Percentiles rank a stretch among this genome's conserved stretches.
Evolutionary conservation across 1,139 yeast genomes (phyloP).

Genomic region (Saccharomyces pastorianus): DNA sequence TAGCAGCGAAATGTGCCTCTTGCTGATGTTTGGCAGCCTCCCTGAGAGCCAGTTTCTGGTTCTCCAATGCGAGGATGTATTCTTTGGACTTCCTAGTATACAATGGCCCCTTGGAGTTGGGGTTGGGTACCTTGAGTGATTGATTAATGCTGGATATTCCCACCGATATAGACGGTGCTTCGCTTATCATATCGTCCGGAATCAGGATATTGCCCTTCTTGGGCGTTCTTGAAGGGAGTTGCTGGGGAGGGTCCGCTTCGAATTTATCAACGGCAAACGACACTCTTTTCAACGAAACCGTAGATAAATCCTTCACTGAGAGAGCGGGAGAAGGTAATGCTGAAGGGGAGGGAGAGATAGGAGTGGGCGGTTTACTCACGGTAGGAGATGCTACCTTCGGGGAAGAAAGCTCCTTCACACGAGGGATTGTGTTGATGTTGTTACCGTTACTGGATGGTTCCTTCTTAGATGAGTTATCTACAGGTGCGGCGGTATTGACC

Average conservation of each 20-base stretch:
- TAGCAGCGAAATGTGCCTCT: slow-evolving; percentile 67
- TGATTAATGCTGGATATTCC: slow-evolving; percentile 41
- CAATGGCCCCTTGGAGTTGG: slow-evolving; percentile 13
- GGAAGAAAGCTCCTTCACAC: too few relatives aligned
- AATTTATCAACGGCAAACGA: slow-evolving; percentile 66
- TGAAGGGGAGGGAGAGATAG: slow-evolving; percentile 1
- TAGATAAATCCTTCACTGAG: slow-evolving; percentile 11
- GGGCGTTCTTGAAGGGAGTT: slow-evolving; percentile 83
- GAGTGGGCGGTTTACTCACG: not conserved
- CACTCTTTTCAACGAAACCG: slow-evolving; percentile 52
- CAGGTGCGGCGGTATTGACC: not conserved
- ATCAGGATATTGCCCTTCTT: slow-evolving; percentile 70
- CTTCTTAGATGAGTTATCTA: too few relatives aligned
- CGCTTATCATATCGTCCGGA: slow-evolving; percentile 54
- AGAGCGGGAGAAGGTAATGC: not conserved
- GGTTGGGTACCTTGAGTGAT: slow-evolving; percentile 4
- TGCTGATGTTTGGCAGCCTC: slow-evolving; percentile 67
- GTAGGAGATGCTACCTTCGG: too few relatives aligned
- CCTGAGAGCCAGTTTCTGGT: slow-evolving; percentile 44
- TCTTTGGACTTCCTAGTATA: slow-evolving; percentile 42
- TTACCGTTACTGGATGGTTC: too few relatives aligned
- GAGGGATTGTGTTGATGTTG: too few relatives aligned
- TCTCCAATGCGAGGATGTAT: slow-evolving; percentile 47
- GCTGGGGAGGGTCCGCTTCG: slow-evolving; percentile 82
- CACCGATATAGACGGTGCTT: slow-evolving; percentile 55